phyloP scores from a whole-genome alignment of 2,329 filamentous ascomycete genomes.

The Aspergillus chevalieri region DNA sequence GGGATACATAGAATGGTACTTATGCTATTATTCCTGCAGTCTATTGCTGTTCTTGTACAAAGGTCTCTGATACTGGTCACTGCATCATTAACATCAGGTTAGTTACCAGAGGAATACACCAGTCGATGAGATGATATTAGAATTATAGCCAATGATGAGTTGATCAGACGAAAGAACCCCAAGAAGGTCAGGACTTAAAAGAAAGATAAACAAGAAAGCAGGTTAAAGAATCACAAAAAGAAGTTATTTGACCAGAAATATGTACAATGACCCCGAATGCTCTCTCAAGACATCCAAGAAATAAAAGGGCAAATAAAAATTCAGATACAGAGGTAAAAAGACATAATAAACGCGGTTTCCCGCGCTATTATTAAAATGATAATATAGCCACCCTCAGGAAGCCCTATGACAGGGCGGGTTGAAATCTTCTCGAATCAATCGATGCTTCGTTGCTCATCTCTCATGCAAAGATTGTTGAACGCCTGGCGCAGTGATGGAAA shows the following conservation, averaged over 20 bases:
- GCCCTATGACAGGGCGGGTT: slow-evolving; percentile 8
- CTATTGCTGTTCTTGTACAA: too few species aligned
- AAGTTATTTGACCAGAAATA: slow-evolving; percentile 9
- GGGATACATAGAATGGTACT: too few species aligned
- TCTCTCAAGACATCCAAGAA: background rate
- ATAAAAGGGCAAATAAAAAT: background rate
- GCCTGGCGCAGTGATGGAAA: slow-evolving; percentile 15
- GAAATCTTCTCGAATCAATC: slow-evolving; percentile 11
- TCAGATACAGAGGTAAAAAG: slow-evolving; percentile 1
- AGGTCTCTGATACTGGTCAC: too few species aligned
- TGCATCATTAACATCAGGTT: too few species aligned
- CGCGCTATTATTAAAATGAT: slow-evolving; percentile 16
- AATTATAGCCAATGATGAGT: too few species aligned
- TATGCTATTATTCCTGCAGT: too few species aligned
- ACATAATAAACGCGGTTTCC: slow-evolving; percentile 13
- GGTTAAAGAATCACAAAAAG: background rate
- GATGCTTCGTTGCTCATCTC: slow-evolving; percentile 26
- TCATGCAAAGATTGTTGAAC: slow-evolving; percentile 25
- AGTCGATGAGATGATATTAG: too few species aligned
- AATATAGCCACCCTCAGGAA: slow-evolving; percentile 10
- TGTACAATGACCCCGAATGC: slow-evolving; percentile 13
- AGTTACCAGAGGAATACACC: too few species aligned
- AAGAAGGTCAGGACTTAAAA: background rate
- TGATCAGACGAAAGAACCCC: background rate
- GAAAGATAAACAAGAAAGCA: background rate